These are phyloP conservation scores for Nigrospora oryzae DNA, from an alignment of 2,329 filamentous ascomycete species.

Conservation along the genomic window DNA sequence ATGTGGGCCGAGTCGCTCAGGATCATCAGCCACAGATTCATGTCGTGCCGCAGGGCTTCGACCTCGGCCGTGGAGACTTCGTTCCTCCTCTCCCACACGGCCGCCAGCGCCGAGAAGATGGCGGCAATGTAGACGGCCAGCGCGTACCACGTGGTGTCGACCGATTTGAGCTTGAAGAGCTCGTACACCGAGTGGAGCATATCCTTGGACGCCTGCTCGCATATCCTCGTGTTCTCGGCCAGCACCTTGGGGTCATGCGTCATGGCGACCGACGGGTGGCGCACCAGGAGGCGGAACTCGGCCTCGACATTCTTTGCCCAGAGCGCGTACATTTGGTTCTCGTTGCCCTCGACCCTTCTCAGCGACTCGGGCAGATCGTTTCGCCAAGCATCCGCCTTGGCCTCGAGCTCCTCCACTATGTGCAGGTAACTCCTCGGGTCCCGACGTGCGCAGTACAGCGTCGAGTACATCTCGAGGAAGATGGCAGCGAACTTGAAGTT, in stretches of 20 bases:
- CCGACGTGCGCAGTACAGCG: conserved; percentile 63
- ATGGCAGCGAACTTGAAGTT: conserved; percentile 58
- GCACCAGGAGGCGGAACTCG: conserved; percentile 51
- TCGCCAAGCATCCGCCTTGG: conserved; percentile 53
- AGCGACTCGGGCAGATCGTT: conserved; percentile 56
- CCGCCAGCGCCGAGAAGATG: conserved; percentile 64
- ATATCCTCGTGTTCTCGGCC: conserved; percentile 55
- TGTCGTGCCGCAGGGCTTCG: conserved; percentile 52
- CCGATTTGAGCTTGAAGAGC: conserved; percentile 54
- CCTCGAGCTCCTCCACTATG: conserved; percentile 57
- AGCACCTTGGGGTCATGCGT: conserved; percentile 45
- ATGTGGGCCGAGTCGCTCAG: conserved; percentile 58
- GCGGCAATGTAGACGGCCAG: conserved; percentile 64
- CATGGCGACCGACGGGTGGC: conserved; percentile 53
- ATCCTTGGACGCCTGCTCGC: conserved; percentile 55
- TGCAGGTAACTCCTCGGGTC: conserved; percentile 55
- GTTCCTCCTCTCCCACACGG: conserved; percentile 58
- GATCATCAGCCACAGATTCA: conserved; percentile 61
- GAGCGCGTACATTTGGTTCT: conserved; percentile 40
- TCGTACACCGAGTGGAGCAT: conserved; percentile 53
- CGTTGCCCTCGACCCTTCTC: conserved; percentile 32
- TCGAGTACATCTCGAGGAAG: conserved; percentile 66
- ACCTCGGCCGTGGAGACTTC: conserved; percentile 51
- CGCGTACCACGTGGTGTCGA: conserved; percentile 75
- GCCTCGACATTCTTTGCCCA: conserved; percentile 45